phyloP scores from a whole-genome alignment of 345 rosid genomes.

The Salix udensis region DNA sequence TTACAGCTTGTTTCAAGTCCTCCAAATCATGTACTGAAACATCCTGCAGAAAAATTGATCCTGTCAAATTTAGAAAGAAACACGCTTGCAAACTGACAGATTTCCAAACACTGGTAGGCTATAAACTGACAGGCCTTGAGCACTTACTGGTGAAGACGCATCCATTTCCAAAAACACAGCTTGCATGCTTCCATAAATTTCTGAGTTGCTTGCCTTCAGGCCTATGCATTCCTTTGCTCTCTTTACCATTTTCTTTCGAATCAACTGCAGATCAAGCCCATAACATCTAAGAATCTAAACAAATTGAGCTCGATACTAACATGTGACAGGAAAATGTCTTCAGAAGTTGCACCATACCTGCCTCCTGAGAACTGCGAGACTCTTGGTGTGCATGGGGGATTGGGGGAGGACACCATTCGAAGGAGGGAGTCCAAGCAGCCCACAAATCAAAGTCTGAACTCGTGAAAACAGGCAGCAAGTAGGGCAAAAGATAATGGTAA shows the following conservation, averaged over 20 bases:
- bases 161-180: slow-evolving; percentile 71
- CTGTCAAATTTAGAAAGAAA: background rate
- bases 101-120: background rate
- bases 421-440: slow-evolving; percentile 83
- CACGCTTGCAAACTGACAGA: background rate
- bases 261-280: slow-evolving; percentile 36
- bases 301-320: background rate
- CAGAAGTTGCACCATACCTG: slow-evolving; percentile 39
- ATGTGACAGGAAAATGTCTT: background rate
- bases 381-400: slow-evolving; percentile 89
- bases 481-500: background rate
- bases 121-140: background rate
- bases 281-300: slow-evolving; percentile 7
- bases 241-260: slow-evolving; percentile 69
- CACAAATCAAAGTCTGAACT: slow-evolving; percentile 72
- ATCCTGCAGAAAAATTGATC: slow-evolving; percentile 37
- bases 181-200: slow-evolving; percentile 78
- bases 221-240: slow-evolving; percentile 68
- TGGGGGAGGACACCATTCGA: slow-evolving; percentile 92
- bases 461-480: slow-evolving; percentile 6
- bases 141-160: slow-evolving; percentile 43
- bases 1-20: slow-evolving; percentile 66
- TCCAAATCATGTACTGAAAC: slow-evolving; percentile 53
- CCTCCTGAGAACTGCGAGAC: slow-evolving; percentile 65
- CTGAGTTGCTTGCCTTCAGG: slow-evolving; percentile 56